Evolutionary conservation across 495 filamentous ascomycete species (phyloP), one percentile per base, ranked within the genome.

Genomic region (Copromyces sp.): DNA sequence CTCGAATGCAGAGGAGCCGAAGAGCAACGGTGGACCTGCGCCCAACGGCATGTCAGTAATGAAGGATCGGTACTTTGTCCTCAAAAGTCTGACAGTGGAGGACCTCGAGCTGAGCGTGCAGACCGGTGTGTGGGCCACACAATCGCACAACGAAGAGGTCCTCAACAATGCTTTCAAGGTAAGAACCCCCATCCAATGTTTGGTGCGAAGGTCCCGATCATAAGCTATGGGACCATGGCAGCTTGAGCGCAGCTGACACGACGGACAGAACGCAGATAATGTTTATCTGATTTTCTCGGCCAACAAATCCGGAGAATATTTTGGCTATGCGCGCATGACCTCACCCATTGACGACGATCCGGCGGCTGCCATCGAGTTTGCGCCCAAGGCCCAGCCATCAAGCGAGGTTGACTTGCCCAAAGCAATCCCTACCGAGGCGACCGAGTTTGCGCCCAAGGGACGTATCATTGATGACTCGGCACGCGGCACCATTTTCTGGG

Each of bases 291-390:
- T 99, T 35, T 99, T 99, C 81, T 98, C 94, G 16, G 95, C 94
- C 14, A 99, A 98, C 82, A 98, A 98, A 77, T 98, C 95, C 0
- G 95, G 95, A 24, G 95, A 98, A 81, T 99, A 98, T 77, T 98
- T 95, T 80, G 95, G 95, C 35, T 97, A 97, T 75, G 95, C 94
- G 16, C 89, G 93, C 47, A 99, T 98, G 95, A 85, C 86, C 20
- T 98, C 95, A 68, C 86, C 88, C 9, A 97, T 98, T 80, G 88
- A 87, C 76, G 89, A 94, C 70, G 90, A 95, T 76, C 87, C 90
- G 38, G 86, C 87, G 3, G 87, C 90, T 3, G 86, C 89, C 0
- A 88, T 93, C 69, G 85, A 91, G 75, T 90, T 90, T 78, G 84
- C 88, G 1, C 86, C 88, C 3, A 86, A 87, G 73, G 84, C 84